These are phyloP conservation scores for Alternaria gansuensis DNA, from an alignment of 2,329 filamentous ascomycete genomes.

Conservation along the genomic window DNA sequence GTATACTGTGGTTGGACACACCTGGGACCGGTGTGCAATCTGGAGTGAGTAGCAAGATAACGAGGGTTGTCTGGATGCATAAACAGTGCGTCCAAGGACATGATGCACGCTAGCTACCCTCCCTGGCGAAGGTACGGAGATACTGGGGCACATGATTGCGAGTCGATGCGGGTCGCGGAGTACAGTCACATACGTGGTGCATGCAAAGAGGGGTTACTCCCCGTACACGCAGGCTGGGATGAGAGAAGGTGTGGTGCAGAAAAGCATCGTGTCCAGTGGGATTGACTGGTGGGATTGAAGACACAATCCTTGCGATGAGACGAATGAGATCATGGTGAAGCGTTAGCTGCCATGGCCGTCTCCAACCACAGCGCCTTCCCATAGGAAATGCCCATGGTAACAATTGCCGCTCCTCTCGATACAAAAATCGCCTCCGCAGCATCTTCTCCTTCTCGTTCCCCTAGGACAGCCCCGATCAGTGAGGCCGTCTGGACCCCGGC, in stretches of 20 bases:
- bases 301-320: conserved; percentile 6
- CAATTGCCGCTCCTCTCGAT: background rate
- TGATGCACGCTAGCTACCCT: background rate
- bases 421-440: conserved; percentile 1
- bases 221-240: conserved; percentile 19
- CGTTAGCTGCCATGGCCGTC: conserved; percentile 3
- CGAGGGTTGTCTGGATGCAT: background rate
- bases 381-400: background rate
- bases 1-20: background rate
- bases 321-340: conserved; percentile 20
- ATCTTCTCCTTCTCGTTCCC: background rate
- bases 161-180: conserved; percentile 24
- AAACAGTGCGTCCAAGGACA: background rate
- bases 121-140: conserved; percentile 6
- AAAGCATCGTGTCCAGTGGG: conserved; percentile 15
- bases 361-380: conserved; percentile 1
- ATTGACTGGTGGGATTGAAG: conserved; percentile 11
- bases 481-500: conserved; percentile 2
- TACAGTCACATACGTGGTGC: conserved; percentile 23
- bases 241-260: conserved; percentile 11
- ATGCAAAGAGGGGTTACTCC: conserved; percentile 21
- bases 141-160: conserved; percentile 32
- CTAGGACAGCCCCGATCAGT: background rate
- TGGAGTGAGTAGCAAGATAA: background rate
- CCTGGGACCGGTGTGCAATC: background rate